Conservation (phyloP, 2,329 filamentous ascomycete genomes). For the Chaetomiaceae sp. region DNA sequence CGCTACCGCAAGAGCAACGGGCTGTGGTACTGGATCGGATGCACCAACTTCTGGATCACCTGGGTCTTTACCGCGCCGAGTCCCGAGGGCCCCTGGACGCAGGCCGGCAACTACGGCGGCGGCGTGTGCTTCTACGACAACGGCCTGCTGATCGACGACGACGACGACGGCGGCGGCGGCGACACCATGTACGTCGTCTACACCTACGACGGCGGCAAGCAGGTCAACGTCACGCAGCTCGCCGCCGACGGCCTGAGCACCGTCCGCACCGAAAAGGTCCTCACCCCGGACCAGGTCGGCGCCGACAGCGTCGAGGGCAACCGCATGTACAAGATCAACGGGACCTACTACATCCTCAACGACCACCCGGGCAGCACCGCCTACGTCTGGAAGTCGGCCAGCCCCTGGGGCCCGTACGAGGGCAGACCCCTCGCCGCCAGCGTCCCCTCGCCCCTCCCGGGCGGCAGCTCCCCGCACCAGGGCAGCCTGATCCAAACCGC, state of each 20-base stretch:
- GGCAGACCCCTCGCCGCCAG: constrained; percentile 2
- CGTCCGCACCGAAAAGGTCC: constrained; percentile 1
- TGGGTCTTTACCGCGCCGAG: constrained; percentile 4
- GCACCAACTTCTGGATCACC: constrained; percentile 10
- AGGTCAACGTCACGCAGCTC: constrained; percentile 11
- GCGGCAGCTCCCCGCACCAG: constrained; percentile 3
- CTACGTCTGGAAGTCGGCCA: constrained; percentile 6
- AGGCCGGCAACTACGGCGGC: background rate
- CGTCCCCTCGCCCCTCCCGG: background rate
- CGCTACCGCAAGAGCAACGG: constrained; percentile 6
- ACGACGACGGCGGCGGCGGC: constrained; percentile 9
- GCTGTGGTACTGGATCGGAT: constrained; percentile 10
- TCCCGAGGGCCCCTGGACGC: constrained; percentile 4
- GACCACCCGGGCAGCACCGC: constrained; percentile 7
- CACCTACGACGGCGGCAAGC: background rate
- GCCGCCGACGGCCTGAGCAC: constrained; percentile 6
- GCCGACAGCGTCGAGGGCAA: constrained; percentile 7
- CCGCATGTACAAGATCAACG: constrained; percentile 12
- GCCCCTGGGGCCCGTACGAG: constrained; percentile 8
- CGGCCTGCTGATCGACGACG: constrained; percentile 10
- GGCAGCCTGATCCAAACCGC: constrained; percentile 4
- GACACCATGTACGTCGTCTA: constrained; percentile 12
- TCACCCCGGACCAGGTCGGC: background rate
- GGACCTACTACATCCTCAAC: constrained; percentile 2
- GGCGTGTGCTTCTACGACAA: constrained; percentile 8